Percentiles rank a stretch among this genome's conserved stretches.
These are phyloP conservation scores for Zasmidium angulare DNA, from an alignment of 2,329 filamentous ascomycete species.

Conservation along the genomic window DNA sequence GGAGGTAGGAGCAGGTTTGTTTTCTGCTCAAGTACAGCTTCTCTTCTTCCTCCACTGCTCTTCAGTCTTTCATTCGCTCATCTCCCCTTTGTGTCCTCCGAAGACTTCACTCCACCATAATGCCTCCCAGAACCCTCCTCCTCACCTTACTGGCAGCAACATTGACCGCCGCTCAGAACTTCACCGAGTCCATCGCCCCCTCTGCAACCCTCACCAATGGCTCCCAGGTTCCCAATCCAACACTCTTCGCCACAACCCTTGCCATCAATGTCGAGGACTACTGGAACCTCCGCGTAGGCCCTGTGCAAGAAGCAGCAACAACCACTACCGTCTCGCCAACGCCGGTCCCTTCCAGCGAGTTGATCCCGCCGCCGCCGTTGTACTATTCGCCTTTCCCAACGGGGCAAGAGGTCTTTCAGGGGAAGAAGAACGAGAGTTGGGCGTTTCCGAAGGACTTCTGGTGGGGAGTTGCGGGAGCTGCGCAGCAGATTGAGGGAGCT, in stretches of 20 bases:
- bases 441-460: conserved; percentile 32
- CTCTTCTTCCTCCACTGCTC: no score
- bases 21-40: no score
- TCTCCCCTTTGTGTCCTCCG: background rate
- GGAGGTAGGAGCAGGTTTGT: background rate
- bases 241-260: conserved; percentile 21
- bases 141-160: background rate
- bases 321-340: conserved; percentile 33
- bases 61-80: background rate
- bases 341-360: conserved; percentile 33
- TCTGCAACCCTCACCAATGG: conserved; percentile 15
- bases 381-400: conserved; percentile 35
- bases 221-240: conserved; percentile 18
- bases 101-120: background rate
- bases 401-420: conserved; percentile 34
- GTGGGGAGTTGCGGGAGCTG: conserved; percentile 34
- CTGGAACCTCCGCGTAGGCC: conserved; percentile 34
- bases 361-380: conserved; percentile 36
- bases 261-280: conserved; percentile 30
- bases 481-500: conserved; percentile 35
- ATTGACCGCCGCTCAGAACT: conserved; percentile 6
- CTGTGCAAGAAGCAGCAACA: conserved; percentile 25
- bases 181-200: conserved; percentile 17
- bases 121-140: background rate
- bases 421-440: conserved; percentile 33